These are phyloP conservation scores for Candida piceae DNA, from an alignment of 805 yeast genomes.

Conservation along the genomic window DNA sequence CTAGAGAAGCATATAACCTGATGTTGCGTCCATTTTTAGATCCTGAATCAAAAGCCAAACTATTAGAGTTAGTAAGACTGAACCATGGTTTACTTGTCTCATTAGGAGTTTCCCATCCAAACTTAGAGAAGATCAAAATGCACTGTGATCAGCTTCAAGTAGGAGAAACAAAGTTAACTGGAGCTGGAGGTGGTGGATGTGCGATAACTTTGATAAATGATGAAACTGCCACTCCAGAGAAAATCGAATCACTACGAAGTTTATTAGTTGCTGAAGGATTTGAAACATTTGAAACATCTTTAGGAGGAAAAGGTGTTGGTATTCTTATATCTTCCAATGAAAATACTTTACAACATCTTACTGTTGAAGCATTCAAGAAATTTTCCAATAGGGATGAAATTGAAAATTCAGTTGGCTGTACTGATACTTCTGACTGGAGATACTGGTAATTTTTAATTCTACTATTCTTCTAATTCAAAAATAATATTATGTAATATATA, in stretches of 20 bases:
- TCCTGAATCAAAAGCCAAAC: slow-evolving; percentile 32
- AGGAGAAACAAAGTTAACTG: slow-evolving; percentile 92
- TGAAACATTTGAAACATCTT: slow-evolving; percentile 69
- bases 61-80: slow-evolving; percentile 63
- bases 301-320: slow-evolving; percentile 92
- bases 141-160: slow-evolving; percentile 57
- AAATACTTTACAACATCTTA: slow-evolving; percentile 7
- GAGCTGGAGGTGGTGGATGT: slow-evolving; percentile 99
- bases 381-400: slow-evolving; percentile 42
- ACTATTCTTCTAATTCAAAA: too few relatives aligned
- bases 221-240: slow-evolving; percentile 31
- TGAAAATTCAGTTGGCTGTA: slow-evolving; percentile 42
- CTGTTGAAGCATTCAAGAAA: slow-evolving; percentile 34
- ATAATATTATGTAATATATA: too few relatives aligned
- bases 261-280: slow-evolving; percentile 47
- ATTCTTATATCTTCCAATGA: slow-evolving; percentile 25
- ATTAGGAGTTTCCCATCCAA: slow-evolving; percentile 89
- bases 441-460: slow-evolving; percentile 56
- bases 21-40: slow-evolving; percentile 51
- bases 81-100: slow-evolving; percentile 87
- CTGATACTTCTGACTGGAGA: slow-evolving; percentile 43
- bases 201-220: slow-evolving; percentile 77
- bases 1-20: slow-evolving; percentile 65
- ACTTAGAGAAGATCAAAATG: slow-evolving; percentile 69
- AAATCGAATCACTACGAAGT: slow-evolving; percentile 31